phyloP scores from a whole-genome alignment of 306 rosid species.

The Abrus precatorius region DNA sequence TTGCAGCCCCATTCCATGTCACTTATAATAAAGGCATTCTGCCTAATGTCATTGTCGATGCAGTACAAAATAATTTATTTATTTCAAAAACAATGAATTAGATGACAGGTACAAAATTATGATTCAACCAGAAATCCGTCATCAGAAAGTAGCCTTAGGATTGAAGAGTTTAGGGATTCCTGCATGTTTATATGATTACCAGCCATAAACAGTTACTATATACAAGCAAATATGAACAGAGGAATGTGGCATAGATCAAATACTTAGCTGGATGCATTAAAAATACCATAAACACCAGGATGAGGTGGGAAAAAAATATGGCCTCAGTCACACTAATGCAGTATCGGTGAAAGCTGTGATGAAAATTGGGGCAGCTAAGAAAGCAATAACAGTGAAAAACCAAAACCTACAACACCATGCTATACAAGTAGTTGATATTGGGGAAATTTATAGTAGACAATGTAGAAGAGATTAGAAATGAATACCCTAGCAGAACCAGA shows the following conservation, averaged over 20 bases:
- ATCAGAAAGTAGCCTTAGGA: background rate
- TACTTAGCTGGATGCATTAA: background rate
- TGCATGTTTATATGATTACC: background rate
- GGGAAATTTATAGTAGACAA: background rate
- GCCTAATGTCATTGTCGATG: background rate
- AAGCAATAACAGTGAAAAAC: background rate
- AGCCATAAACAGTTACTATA: background rate
- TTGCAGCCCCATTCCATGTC: background rate
- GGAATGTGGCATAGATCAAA: slow-evolving; percentile 11
- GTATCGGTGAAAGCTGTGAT: background rate
- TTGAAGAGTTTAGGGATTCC: background rate
- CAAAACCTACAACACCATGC: background rate
- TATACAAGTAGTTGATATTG: background rate
- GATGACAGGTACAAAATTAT: background rate
- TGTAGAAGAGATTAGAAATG: background rate
- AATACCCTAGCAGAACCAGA: background rate
- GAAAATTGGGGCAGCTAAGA: background rate
- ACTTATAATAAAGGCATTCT: slow-evolving; percentile 9
- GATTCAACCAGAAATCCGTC: slow-evolving; percentile 6
- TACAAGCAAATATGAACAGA: slow-evolving; percentile 13
- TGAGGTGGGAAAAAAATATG: background rate
- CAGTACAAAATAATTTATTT: slow-evolving; percentile 5
- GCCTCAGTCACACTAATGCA: background rate
- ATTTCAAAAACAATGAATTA: background rate
- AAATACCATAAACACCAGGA: background rate